Base-by-base conservation (phyloP, 331 rosid genomes). In the Arachis monticola region DNA sequence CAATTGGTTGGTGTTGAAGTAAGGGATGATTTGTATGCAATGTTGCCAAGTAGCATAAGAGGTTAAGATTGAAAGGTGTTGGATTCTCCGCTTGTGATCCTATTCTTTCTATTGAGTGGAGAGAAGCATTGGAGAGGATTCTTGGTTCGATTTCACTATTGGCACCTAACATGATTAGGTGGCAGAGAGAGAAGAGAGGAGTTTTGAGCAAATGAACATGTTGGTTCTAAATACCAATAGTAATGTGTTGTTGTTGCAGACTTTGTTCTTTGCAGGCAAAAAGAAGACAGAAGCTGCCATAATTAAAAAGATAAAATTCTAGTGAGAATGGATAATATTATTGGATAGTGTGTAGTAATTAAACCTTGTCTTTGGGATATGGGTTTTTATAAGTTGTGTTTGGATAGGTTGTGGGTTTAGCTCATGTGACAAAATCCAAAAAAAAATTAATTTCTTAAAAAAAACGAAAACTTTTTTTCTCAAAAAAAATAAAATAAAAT, bases 201-300 rank as follows among this genome's bases (percentile, higher is more conserved):
- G 96, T 88, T 88, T 90, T 60, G 99, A 95, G 88, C 93, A 89
- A 17, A 91, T 87, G 31, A 93, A 82, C 46, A 60, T 78, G 86
- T 85, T 82, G 86, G 88, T 82, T 38, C 84, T 85, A 3, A 91
- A 85, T 76, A 90, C 97, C 6, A 90, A 38, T 38, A 38, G 41
- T 38, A 38, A 88, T 60, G 99, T 95, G 5, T 61, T 95, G 89
- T 85, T 95, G 44, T 72, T 92, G 78, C 97, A 95, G 75, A 95
- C 99, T 6, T 80, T 95, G 76, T 82, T 84, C 79, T 95, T 90
- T 68, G 99, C 99, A 8, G 85, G 92, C 82, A 92, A 88, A 69
- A 89, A 88, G 57, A 95, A 95, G 80, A 83, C 92, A 1, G 99
- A 95, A 72, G 97, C 97, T n/a, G 97, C 97, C 72, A 92, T 95